Evolutionary conservation across 306 rosid genomes (phyloP), one percentile per base, ranked within the genome.

Genomic region (Prunus salicina): DNA sequence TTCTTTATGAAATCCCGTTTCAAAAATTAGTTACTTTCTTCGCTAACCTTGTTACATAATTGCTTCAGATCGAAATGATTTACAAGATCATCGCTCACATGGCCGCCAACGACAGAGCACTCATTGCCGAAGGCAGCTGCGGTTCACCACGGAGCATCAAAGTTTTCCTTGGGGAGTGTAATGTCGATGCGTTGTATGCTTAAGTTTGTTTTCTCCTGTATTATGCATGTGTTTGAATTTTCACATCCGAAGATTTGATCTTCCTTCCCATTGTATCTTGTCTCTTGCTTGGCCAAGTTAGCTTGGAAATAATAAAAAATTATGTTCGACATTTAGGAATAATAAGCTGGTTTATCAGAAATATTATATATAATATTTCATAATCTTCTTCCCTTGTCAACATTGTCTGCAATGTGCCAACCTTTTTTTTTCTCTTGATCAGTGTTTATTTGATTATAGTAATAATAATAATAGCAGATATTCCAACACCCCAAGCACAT

Each of bases 61-160:
- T 24, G 5, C 67, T 72, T 10, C 93, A 93, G 98, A 91, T 93
- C 18, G 98, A 93, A 80, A 91, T 93, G 96, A 91, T 93, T 67
- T 82, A 82, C 90, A 93, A 93, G 90, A 86, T 93, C 71, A 75
- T 93, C 8, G 95, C 91, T 65, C 98, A 93, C 76, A 89, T 93
- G 90, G 95, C 98, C 3, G 93, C 95, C 80, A 93, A 93, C 30
- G 97, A 93, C 74, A 93, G 97, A 91, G 97, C 93, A 53, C 53
- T 93, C n/a, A 91, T 91, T 61, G 98, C 95, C 3, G 95, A 93
- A 88, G 98, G 98, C 76, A 84, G 63, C 38, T 91, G 98, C n/a
- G 97, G 98, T 12, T 93, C 98, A 55, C 97, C 95, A 0, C 87
- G 98, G 41, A 89, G 98, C 89, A 38, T 93, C 83, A 91, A 89